Conservation (phyloP, 148 eudicot species). For the Rhododendron ferrugineum region DNA sequence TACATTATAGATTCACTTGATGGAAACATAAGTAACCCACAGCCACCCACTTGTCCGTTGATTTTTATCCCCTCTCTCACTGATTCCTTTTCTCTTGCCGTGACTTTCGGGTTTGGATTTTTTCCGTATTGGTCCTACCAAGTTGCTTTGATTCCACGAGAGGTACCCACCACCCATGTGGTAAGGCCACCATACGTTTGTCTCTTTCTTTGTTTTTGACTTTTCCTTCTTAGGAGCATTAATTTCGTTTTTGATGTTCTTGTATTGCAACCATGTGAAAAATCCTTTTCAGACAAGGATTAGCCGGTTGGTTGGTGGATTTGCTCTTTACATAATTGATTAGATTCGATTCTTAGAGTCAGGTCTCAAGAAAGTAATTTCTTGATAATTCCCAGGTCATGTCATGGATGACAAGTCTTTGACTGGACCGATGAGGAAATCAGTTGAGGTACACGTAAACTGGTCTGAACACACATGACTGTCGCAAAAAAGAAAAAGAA, state of each 20-base stretch:
- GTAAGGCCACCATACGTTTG: background rate
- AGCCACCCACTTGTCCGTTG: background rate
- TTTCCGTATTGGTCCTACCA: background rate
- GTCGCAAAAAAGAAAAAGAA: no score
- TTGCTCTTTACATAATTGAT: no score
- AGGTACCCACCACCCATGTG: background rate
- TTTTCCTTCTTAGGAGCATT: background rate
- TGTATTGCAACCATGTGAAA: background rate
- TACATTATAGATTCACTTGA: background rate
- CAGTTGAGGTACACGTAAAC: background rate
- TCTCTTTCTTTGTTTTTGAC: background rate
- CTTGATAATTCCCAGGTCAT: no score
- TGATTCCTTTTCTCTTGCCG: background rate
- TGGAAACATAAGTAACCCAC: background rate
- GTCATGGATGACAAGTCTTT: no score
- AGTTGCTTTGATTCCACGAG: background rate
- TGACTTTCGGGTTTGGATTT: background rate
- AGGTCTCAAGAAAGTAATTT: no score
- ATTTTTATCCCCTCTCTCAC: background rate
- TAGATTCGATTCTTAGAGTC: no score
- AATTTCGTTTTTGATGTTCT: background rate
- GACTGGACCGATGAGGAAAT: background rate
- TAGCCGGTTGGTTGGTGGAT: no score
- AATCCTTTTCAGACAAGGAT: background rate
- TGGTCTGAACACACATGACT: no score